These are phyloP conservation scores for Senecio squalidus DNA, from an alignment of 140 eudicot species.

Conservation along the genomic window DNA sequence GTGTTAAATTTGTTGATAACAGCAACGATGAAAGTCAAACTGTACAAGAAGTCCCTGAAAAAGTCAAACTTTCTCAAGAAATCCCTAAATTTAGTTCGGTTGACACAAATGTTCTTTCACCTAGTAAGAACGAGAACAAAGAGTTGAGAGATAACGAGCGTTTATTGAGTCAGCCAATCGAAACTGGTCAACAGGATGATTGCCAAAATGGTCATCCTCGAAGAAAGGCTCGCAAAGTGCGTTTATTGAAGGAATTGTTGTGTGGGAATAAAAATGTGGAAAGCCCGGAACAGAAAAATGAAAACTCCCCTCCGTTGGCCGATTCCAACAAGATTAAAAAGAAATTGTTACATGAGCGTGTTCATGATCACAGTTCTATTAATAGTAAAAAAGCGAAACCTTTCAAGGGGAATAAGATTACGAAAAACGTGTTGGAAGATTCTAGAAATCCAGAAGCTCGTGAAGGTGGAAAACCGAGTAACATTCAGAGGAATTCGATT, in stretches of 20 bases:
- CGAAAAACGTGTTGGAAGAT: slow-evolving; percentile 23
- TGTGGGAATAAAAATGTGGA: slow-evolving; percentile 24
- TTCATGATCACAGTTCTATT: not conserved
- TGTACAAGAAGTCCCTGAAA: slow-evolving; percentile 7
- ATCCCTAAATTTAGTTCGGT: not conserved
- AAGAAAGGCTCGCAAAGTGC: slow-evolving; percentile 53
- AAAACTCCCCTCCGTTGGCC: too few species aligned
- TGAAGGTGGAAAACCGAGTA: too few species aligned
- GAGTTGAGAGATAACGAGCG: too few species aligned
- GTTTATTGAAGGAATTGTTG: slow-evolving; percentile 57
- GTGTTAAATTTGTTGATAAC: slow-evolving; percentile 18
- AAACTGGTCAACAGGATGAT: slow-evolving; percentile 23
- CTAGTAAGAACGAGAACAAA: slow-evolving; percentile 6
- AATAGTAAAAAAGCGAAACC: slow-evolving; percentile 31
- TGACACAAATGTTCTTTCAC: slow-evolving; percentile 10
- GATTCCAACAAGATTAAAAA: slow-evolving; percentile 44
- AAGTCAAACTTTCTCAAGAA: slow-evolving; percentile 14
- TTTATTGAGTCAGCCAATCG: slow-evolving; percentile 10
- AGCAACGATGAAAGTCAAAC: slow-evolving; percentile 17
- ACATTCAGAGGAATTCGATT: slow-evolving; percentile 28
- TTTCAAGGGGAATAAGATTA: slow-evolving; percentile 12
- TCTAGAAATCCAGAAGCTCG: slow-evolving; percentile 20
- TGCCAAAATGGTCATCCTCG: slow-evolving; percentile 25
- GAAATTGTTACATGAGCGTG: slow-evolving; percentile 32
- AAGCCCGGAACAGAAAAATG: slow-evolving; percentile 22